These are phyloP conservation scores for Hibiscus tridactylites DNA, from an alignment of 345 rosid species.

Conservation along the genomic window DNA sequence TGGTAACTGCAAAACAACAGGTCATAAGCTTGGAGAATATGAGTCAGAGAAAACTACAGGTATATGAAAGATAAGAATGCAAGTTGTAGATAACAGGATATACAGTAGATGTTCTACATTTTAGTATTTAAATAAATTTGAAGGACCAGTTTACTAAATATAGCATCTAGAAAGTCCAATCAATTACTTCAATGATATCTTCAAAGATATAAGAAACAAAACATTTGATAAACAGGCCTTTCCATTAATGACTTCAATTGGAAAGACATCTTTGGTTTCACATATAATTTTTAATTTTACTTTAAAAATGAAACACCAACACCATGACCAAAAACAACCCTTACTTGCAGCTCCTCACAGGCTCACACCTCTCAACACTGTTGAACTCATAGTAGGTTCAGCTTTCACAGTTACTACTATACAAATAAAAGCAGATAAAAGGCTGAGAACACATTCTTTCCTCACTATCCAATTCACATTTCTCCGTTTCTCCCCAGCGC, in stretches of 20 bases:
- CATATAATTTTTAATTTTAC: background rate
- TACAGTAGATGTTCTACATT: background rate
- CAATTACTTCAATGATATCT: background rate
- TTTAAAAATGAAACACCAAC: background rate
- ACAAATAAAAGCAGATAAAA: background rate
- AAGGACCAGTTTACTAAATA: background rate
- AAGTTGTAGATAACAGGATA: background rate
- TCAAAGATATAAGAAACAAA: background rate
- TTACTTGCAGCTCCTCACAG: background rate
- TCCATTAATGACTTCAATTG: background rate
- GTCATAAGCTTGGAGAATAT: background rate
- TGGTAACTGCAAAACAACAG: background rate
- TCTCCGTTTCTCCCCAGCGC: background rate
- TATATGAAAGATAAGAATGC: background rate
- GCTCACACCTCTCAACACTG: background rate
- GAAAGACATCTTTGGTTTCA: background rate
- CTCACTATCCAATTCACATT: background rate
- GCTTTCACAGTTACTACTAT: background rate
- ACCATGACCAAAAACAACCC: background rate
- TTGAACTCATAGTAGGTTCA: background rate
- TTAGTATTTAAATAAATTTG: background rate
- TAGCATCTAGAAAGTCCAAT: background rate
- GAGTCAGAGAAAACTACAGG: background rate
- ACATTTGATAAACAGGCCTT: background rate
- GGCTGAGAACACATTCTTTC: background rate